Percentiles rank a stretch among this genome's conserved stretches.
Conservation (phyloP, 257 asterid genomes). For the Scutellaria baicalensis region DNA sequence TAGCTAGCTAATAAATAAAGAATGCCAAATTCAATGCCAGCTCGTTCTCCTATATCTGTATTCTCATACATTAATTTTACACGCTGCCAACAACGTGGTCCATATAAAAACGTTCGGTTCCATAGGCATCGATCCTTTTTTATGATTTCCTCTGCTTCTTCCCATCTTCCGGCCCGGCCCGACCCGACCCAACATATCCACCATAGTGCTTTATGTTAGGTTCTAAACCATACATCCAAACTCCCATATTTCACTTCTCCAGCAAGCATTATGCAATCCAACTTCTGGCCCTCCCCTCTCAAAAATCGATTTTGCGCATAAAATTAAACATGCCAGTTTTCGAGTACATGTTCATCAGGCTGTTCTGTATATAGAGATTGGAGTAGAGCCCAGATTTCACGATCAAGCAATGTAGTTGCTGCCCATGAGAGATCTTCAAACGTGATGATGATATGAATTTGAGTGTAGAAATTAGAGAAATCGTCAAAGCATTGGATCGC, state of each 20-base stretch:
- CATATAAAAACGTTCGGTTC: too few species aligned
- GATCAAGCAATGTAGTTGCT: constrained; percentile 49
- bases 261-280: constrained; percentile 58
- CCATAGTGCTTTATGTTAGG: constrained; percentile 89
- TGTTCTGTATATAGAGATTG: constrained; percentile 61
- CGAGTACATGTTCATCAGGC: constrained; percentile 76
- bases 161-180: too few species aligned
- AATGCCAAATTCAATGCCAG: constrained; percentile 67
- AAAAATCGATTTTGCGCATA: constrained; percentile 46
- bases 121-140: too few species aligned
- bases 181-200: too few species aligned
- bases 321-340: constrained; percentile 50
- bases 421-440: constrained; percentile 40
- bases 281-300: constrained; percentile 24
- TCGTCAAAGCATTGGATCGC: constrained; percentile 28
- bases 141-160: too few species aligned
- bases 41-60: constrained; percentile 64
- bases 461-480: constrained; percentile 50
- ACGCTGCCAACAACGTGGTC: constrained; percentile 76
- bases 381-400: constrained; percentile 54
- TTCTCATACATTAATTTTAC: constrained; percentile 63
- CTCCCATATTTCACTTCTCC: constrained; percentile 46
- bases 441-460: constrained; percentile 51
- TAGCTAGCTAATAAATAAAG: too few species aligned
- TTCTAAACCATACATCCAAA: constrained; percentile 40